These are phyloP conservation scores for Fusarium pseudograminearum DNA, from an alignment of 2,329 filamentous ascomycete genomes.

Conservation along the genomic window DNA sequence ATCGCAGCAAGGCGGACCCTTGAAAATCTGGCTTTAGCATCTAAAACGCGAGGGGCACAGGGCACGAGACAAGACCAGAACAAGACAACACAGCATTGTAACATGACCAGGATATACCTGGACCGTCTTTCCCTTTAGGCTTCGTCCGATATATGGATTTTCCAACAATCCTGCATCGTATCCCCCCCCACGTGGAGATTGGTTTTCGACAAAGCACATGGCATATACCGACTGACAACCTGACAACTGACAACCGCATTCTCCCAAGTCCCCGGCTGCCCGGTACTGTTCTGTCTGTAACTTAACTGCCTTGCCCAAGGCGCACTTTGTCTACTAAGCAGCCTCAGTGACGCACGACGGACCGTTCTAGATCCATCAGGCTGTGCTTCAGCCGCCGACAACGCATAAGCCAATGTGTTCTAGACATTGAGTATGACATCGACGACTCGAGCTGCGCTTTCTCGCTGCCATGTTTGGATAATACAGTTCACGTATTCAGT, in stretches of 20 bases:
- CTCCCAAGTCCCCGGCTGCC: conserved; percentile 12
- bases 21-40: conserved; percentile 26
- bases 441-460: conserved; percentile 18
- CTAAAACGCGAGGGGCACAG: conserved; percentile 33
- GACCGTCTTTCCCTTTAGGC: not conserved
- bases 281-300: not conserved
- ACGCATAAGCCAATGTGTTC: conserved; percentile 32
- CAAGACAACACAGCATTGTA: conserved; percentile 16
- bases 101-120: conserved; percentile 16
- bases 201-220: conserved; percentile 11
- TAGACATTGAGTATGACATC: conserved; percentile 29
- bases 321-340: conserved; percentile 18
- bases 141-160: conserved; percentile 12
- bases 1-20: conserved; percentile 38
- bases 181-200: conserved; percentile 11
- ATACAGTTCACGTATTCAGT: not conserved
- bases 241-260: conserved; percentile 9
- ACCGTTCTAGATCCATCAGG: conserved; percentile 47
- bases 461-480: not conserved
- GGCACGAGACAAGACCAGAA: conserved; percentile 24
- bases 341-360: conserved; percentile 45
- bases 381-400: conserved; percentile 28
- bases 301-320: not conserved
- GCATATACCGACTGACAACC: not conserved
- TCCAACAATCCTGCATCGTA: conserved; percentile 19